A percentile compares a stretch with the other conserved stretches of the same genome.
Evolutionary conservation across 345 rosid genomes (phyloP).

Genomic region (Fremontodendron californicum): DNA sequence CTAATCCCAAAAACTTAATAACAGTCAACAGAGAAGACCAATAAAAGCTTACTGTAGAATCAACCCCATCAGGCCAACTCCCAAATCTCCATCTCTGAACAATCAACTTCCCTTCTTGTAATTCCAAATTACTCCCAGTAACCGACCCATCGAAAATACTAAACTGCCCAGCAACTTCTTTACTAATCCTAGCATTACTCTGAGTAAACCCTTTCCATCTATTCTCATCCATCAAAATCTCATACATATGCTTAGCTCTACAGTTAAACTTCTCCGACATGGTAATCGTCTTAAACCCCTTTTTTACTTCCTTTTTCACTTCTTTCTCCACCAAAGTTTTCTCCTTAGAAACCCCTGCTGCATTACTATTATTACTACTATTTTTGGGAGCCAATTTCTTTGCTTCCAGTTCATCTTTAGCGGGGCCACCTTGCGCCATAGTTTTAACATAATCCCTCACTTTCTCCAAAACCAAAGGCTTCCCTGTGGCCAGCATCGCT

Average conservation of each 20-base stretch:
- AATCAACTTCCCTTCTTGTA: conserved; percentile 84
- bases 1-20: not conserved
- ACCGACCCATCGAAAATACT: conserved; percentile 93
- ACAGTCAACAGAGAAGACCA: not conserved
- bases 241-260: conserved; percentile 72
- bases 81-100: conserved; percentile 94
- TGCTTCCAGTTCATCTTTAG: conserved; percentile 68
- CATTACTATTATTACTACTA: not conserved
- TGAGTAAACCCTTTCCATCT: conserved; percentile 94
- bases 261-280: conserved; percentile 88
- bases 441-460: conserved; percentile 60
- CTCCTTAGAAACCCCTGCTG: conserved; percentile 25
- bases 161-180: conserved; percentile 76
- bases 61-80: conserved; percentile 93
- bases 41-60: conserved; percentile 60
- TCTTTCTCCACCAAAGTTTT: conserved; percentile 16
- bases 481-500: conserved; percentile 70
- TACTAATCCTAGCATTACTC: conserved; percentile 87
- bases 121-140: conserved; percentile 69
- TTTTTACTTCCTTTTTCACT: conserved; percentile 23
- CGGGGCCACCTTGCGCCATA: conserved; percentile 90
- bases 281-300: conserved; percentile 67
- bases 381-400: conserved; percentile 58
- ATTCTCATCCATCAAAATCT: conserved; percentile 96
- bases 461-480: conserved; percentile 62